Conservation (phyloP, 2,329 filamentous ascomycete species). For the Colletotrichum sp. region DNA sequence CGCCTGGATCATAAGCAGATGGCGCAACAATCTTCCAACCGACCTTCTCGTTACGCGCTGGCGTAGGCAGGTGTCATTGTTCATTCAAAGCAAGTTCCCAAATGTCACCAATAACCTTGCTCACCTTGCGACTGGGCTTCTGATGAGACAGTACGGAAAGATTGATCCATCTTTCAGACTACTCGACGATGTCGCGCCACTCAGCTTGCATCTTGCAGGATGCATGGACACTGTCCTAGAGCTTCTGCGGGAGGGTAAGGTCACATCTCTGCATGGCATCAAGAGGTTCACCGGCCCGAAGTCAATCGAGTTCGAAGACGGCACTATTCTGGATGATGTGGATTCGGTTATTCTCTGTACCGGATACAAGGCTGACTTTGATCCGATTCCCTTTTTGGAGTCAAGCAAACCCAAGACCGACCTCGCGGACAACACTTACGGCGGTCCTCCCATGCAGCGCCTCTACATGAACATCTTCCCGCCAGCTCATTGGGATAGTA, state of each 20-base stretch:
- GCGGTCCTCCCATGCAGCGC: slow-evolving; percentile 30
- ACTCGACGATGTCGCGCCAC: slow-evolving; percentile 21
- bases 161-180: slow-evolving; percentile 35
- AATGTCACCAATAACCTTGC: slow-evolving; percentile 11
- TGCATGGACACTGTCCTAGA: slow-evolving; percentile 28
- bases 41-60: slow-evolving; percentile 38
- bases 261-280: slow-evolving; percentile 31
- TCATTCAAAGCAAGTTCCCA: slow-evolving; percentile 26
- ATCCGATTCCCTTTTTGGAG: slow-evolving; percentile 24
- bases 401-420: slow-evolving; percentile 22
- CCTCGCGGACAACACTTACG: slow-evolving; percentile 23
- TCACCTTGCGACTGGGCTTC: background rate
- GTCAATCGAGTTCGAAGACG: slow-evolving; percentile 28
- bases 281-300: slow-evolving; percentile 25
- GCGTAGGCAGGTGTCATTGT: slow-evolving; percentile 30
- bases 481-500: slow-evolving; percentile 37
- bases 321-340: slow-evolving; percentile 26
- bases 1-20: slow-evolving; percentile 34
- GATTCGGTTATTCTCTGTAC: slow-evolving; percentile 32
- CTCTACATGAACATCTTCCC: slow-evolving; percentile 46
- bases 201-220: slow-evolving; percentile 22
- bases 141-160: slow-evolving; percentile 16
- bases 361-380: slow-evolving; percentile 28
- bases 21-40: slow-evolving; percentile 34
- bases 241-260: slow-evolving; percentile 27